These are phyloP conservation scores for Talaromyces sp. DNA, from an alignment of 2,329 filamentous ascomycete genomes.

Conservation along the genomic window DNA sequence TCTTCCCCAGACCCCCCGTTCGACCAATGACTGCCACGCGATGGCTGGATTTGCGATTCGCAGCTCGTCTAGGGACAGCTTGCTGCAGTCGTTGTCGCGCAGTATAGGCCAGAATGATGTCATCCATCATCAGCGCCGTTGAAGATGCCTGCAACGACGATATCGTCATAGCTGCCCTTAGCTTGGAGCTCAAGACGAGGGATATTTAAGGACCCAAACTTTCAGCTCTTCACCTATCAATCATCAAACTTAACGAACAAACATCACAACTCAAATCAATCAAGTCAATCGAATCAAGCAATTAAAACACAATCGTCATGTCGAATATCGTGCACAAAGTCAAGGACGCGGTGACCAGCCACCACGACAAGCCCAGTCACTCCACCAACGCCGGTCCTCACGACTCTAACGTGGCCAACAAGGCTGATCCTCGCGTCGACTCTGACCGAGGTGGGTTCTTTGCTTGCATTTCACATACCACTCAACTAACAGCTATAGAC, in stretches of 20 bases:
- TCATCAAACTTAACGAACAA: not conserved
- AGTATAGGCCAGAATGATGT: not conserved
- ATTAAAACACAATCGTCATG: conserved; percentile 10
- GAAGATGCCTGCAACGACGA: not conserved
- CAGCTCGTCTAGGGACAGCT: not conserved
- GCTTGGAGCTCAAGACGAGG: not conserved
- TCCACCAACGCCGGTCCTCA: conserved; percentile 35
- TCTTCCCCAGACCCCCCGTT: not conserved
- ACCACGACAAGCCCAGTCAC: conserved; percentile 19
- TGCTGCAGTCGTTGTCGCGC: not conserved
- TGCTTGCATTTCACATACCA: not conserved
- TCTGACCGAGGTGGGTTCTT: conserved; percentile 24
- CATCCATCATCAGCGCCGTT: not conserved
- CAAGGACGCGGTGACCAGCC: conserved; percentile 19
- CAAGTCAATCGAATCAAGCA: not conserved
- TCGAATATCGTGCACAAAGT: conserved; percentile 20
- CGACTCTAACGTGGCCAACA: conserved; percentile 40
- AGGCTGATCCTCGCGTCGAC: conserved; percentile 35
- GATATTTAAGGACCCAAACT: not conserved
- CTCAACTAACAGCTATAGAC: conserved; percentile 4
- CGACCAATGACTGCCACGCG: not conserved
- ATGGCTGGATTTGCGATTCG: not conserved
- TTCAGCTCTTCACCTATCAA: not conserved
- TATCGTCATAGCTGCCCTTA: not conserved
- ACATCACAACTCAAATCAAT: not conserved